Percentiles rank a stretch among this genome's conserved stretches.
Evolutionary conservation across 805 yeast species (phyloP).

Genomic region (Metschnikowia vanudenii): DNA sequence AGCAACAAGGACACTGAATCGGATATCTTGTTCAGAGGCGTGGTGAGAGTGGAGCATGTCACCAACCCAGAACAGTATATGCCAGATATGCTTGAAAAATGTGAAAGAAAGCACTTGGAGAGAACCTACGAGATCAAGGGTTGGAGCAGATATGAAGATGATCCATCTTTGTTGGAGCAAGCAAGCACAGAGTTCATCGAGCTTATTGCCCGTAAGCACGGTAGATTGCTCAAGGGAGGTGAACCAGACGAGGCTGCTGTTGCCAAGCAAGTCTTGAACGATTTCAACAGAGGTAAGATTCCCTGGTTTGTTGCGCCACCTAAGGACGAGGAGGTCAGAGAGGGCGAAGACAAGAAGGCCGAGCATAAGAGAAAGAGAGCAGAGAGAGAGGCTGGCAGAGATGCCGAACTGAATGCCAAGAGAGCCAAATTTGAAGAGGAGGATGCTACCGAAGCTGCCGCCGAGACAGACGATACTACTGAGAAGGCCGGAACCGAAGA

Average conservation of each 20-base stretch:
- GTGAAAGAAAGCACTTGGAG: conserved; percentile 87
- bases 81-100: conserved; percentile 78
- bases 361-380: conserved; percentile 52
- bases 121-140: conserved; percentile 94
- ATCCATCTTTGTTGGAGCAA: conserved; percentile 45
- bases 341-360: conserved; percentile 58
- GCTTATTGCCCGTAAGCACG: conserved; percentile 86
- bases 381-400: conserved; percentile 41
- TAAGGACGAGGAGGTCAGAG: conserved; percentile 56
- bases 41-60: conserved; percentile 97
- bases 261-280: conserved; percentile 85
- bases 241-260: conserved; percentile 96
- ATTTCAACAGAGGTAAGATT: conserved; percentile 94
- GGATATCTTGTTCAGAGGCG: conserved; percentile 93
- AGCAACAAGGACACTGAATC: conserved; percentile 84
- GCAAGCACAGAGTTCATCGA: conserved; percentile 73
- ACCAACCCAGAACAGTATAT: conserved; percentile 93
- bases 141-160: conserved; percentile 58
- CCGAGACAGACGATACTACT: no score
- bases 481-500: conserved; percentile 4
- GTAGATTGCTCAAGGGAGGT: conserved; percentile 92
- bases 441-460: no score
- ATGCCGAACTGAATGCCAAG: no score
- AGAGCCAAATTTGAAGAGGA: conserved; percentile 23
- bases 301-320: conserved; percentile 99